Percentiles rank a stretch among this genome's conserved stretches.
phyloP scores from a whole-genome alignment of 192 early-diverging fungal species.

The Coemansia sp. region DNA sequence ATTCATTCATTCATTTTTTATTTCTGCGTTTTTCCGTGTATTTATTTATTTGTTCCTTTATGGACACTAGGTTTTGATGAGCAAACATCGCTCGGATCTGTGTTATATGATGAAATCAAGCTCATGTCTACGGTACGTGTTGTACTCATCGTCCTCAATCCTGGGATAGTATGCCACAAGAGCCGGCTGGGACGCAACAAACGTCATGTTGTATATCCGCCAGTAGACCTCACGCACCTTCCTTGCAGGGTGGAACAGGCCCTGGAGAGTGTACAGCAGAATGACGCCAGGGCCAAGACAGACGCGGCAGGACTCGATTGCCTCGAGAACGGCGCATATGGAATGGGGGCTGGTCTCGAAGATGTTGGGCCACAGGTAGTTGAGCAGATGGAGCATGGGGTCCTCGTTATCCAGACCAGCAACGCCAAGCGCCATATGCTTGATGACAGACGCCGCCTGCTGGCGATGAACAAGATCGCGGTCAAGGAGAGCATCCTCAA shows the following conservation, averaged over 20 bases:
- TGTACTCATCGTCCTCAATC: constrained; percentile 78
- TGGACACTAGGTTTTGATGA: too few species aligned
- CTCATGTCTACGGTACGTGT: constrained; percentile 81
- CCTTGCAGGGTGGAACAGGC: constrained; percentile 95
- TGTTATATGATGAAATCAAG: constrained; percentile 68
- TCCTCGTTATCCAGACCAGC: constrained; percentile 92
- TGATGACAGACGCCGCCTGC: constrained; percentile 93
- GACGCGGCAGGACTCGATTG: constrained; percentile 90
- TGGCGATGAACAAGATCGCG: constrained; percentile 98
- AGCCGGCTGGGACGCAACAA: constrained; percentile 87
- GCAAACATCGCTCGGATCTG: too few species aligned
- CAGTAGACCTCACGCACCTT: constrained; percentile 97
- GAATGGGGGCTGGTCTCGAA: constrained; percentile 97
- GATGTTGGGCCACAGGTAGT: constrained; percentile 98
- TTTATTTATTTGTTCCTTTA: too few species aligned
- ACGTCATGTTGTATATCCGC: constrained; percentile 97
- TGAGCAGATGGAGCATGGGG: constrained; percentile 90
- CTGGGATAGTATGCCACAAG: constrained; percentile 91
- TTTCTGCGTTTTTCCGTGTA: too few species aligned
- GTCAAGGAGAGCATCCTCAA: constrained; percentile 97
- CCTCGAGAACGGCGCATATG: constrained; percentile 97
- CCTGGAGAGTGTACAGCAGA: constrained; percentile 88
- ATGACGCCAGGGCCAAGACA: constrained; percentile 85
- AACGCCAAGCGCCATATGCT: constrained; percentile 95
- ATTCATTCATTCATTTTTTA: too few species aligned